Base-by-base conservation (phyloP, 2,329 filamentous ascomycete genomes). In the Colletotrichum tabaci region DNA sequence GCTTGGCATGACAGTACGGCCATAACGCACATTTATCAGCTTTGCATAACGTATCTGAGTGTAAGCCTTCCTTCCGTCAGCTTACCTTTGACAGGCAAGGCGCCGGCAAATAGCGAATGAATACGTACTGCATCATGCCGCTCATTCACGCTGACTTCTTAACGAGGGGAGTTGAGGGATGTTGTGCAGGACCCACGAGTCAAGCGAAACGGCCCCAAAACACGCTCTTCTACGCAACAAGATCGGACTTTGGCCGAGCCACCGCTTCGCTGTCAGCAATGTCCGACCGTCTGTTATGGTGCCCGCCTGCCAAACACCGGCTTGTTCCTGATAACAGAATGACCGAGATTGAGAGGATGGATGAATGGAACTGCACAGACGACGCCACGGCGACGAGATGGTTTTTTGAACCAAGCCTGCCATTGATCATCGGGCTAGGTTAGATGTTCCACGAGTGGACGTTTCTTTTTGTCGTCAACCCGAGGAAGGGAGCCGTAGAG, bases 121-220 rank as follows among this genome's bases (percentile, higher is more conserved):
- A n/a, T 61, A 61, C 58, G 58, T 61, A 23, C 58, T 44, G n/a
- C 30, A 21, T 23, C 21, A 23, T 57, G 12, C 53, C 53, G 30
- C 53, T 40, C 38, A 6, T 35, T 30, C n/a, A 16, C 30, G 21
- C 21, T 38, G 21, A 40, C 57, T 50, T 66, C 60, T 52, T 53
- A 49, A 65, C 69, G 6, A 26, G 30, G 66, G 69, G 55, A 56
- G 65, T 55, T 60, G 60, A 53, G 53, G 66, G 74, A 79, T 80
- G 79, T 76, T 80, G 76, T 79, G 77, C 78, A 80, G 77, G 74
- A 79, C 76, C 77, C 78, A 78, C 77, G 79, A 80, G 79, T 80
- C 79, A 80, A 80, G 78, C 77, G 74, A 79, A 72, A 72, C 70
- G 55, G 66, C 70, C 55, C 66, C 70, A 72, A 72, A 72, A 72